These are phyloP conservation scores for Acanthochlamys bracteata DNA, from an alignment of 106 monocot species.

Conservation along the genomic window DNA sequence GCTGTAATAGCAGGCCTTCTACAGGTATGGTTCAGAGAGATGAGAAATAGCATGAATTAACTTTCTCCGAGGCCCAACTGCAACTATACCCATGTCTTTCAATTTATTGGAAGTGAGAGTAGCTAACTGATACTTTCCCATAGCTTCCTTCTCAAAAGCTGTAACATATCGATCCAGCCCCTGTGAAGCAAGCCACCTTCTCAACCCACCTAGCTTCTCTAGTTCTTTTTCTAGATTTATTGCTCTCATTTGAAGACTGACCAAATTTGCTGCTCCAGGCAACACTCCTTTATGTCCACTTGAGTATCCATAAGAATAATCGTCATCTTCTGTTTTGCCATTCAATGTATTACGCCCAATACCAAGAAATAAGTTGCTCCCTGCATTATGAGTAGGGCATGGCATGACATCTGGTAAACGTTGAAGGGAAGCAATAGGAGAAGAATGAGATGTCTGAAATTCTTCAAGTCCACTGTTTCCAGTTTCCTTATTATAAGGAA, in stretches of 20 bases:
- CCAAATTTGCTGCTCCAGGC: constrained; percentile 21
- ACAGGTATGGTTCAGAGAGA: constrained; percentile 36
- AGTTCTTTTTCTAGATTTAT: constrained; percentile 37
- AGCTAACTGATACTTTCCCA: constrained; percentile 40
- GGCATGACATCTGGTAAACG: not conserved
- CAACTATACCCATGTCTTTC: constrained; percentile 57
- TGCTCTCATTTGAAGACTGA: constrained; percentile 32
- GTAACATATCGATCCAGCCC: constrained; percentile 25
- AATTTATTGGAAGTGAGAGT: constrained; percentile 54
- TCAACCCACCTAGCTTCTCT: constrained; percentile 39
- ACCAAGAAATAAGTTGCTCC: not conserved
- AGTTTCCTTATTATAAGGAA: too few species aligned
- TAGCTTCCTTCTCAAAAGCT: constrained; percentile 39
- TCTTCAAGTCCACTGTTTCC: too few species aligned
- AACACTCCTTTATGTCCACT: not conserved
- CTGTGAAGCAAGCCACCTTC: constrained; percentile 31
- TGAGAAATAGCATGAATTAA: constrained; percentile 57
- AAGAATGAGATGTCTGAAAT: not conserved
- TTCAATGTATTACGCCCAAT: not conserved
- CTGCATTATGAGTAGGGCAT: not conserved
- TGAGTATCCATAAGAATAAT: not conserved
- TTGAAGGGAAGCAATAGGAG: not conserved
- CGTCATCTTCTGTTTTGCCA: not conserved
- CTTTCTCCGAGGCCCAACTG: constrained; percentile 78
- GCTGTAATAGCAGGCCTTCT: not conserved